These are phyloP conservation scores for Suhomyces sp. DNA, from an alignment of 805 yeast genomes.

Conservation along the genomic window DNA sequence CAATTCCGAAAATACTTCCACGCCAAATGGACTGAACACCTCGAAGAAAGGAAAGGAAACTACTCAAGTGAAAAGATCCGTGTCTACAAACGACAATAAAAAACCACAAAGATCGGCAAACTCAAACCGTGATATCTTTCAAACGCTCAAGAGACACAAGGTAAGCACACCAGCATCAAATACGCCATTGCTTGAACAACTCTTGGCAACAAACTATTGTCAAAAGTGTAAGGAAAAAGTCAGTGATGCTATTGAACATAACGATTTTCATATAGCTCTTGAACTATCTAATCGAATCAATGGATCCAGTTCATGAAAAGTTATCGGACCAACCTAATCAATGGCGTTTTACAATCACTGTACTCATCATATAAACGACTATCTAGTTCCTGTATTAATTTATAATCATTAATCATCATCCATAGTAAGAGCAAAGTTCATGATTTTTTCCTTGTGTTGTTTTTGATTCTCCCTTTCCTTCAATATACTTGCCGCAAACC, in stretches of 20 bases:
- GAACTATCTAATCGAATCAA: constrained; percentile 38
- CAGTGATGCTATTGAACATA: constrained; percentile 46
- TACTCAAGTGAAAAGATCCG: no score
- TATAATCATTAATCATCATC: no score
- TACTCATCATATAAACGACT: no score
- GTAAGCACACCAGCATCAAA: background rate
- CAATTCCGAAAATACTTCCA: constrained; percentile 4
- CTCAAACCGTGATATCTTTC: constrained; percentile 12
- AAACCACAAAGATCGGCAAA: no score
- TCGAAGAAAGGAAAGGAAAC: no score
- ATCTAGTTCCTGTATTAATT: constrained; percentile 1
- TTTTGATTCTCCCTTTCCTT: constrained; percentile 51
- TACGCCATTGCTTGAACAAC: constrained; percentile 13
- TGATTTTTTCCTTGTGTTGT: constrained; percentile 56
- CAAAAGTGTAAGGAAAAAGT: constrained; percentile 24
- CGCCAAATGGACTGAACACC: no score
- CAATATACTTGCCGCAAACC: constrained; percentile 52
- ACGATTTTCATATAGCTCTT: constrained; percentile 54
- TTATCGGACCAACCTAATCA: background rate
- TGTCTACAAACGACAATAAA: no score
- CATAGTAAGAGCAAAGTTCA: constrained; percentile 51
- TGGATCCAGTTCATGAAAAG: background rate
- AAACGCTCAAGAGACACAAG: constrained; percentile 9
- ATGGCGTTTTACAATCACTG: no score
- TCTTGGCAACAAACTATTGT: constrained; percentile 24